Evolutionary conservation across 202 grass and related monocot genomes (phyloP), one percentile per base, ranked within the genome.

Genomic region (Panicum virgatum): DNA sequence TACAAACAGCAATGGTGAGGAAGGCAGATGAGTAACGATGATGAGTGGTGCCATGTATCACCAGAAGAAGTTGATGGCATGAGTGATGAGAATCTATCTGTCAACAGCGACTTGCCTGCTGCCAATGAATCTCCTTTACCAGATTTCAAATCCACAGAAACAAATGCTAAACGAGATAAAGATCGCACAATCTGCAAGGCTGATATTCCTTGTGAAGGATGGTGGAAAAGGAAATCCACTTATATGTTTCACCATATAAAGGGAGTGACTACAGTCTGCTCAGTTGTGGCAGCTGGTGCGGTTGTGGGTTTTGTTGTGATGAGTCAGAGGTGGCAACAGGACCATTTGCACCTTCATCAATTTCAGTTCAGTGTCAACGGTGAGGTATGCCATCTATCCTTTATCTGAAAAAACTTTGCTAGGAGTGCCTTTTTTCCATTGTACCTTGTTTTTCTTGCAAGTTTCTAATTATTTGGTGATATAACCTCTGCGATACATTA

Each of bases 201-300:
- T 50, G 46, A 75, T 64, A 50, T 90, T 88, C 70, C 89, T 75
- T 90, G 83, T 85, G 80, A 90, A 84, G 83, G 89, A 74, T 94
- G 94, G 94, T 97, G 87, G 91, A 90, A 89, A 77, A 90, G 86
- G 71, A 89, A 88, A 73, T 80, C 86, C 2, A 69, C 59, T 60
- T 87, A 67, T 54, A 62, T 89, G 26, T 88, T 85, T 84, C 87
- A 65, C 25, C 89, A 89, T 60, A 89, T 88, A 63, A 97, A 90
- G 62, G 91, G 89, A 46, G 77, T 83, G 54, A 92, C 89, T 23
- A 90, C 94, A 78, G 85, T 92, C 63, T 97, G 94, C 86, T 91
- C 94, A 13, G 82, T 97, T 79, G 82, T 92, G 45, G 91, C 89
- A 69, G 88, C 89, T 85, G 87, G 87, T 67, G 89, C 91, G 84